A percentile compares a stretch with the other conserved stretches of the same genome.
phyloP scores from a whole-genome alignment of 768 basidiomycete genomes.

The Terana coerulea region DNA sequence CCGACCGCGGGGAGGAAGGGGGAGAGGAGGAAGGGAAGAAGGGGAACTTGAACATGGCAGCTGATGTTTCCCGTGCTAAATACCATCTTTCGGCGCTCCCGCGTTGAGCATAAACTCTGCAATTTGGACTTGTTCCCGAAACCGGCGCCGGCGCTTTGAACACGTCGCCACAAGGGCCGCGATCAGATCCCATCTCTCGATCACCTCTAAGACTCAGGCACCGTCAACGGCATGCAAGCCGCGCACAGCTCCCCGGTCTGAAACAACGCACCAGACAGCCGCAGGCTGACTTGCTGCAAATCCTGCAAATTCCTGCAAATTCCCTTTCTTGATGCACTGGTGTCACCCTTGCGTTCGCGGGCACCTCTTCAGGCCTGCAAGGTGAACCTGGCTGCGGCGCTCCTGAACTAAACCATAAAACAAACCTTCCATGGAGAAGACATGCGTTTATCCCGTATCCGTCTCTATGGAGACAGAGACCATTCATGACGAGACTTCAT shows the following conservation, averaged over 20 bases:
- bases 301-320: too few relatives aligned
- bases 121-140: too few relatives aligned
- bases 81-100: neutral
- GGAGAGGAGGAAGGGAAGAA: constrained; percentile 7
- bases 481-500: too few relatives aligned
- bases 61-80: neutral
- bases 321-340: too few relatives aligned
- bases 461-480: too few relatives aligned
- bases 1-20: neutral
- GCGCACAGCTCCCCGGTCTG: neutral
- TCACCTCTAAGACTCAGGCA: neutral
- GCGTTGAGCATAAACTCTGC: neutral
- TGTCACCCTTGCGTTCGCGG: too few relatives aligned
- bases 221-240: neutral
- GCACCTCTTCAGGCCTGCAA: too few relatives aligned
- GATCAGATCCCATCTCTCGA: constrained; percentile 1
- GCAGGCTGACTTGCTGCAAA: too few relatives aligned
- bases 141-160: neutral
- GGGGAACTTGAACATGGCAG: neutral
- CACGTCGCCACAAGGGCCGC: constrained; percentile 3
- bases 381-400: too few relatives aligned
- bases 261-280: neutral
- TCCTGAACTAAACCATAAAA: too few relatives aligned
- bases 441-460: too few relatives aligned
- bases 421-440: too few relatives aligned